A percentile compares a stretch with the other conserved stretches of the same genome.
phyloP scores from a whole-genome alignment of 805 yeast genomes.

The Lipomyces orientalis region DNA sequence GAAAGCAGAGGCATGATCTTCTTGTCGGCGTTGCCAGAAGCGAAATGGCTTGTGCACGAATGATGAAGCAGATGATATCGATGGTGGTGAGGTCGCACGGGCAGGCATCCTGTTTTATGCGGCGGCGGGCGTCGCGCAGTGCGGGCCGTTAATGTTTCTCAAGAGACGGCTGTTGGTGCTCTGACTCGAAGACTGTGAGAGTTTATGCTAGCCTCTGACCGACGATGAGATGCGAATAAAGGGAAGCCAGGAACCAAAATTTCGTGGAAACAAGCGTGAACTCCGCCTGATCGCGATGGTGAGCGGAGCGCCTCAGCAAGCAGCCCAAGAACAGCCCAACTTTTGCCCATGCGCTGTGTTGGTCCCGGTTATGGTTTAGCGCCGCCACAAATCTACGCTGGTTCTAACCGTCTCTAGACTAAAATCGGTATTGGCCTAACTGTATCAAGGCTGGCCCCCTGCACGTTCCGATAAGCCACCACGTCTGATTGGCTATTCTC shows the following conservation, averaged over 20 bases:
- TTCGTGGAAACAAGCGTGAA: background rate
- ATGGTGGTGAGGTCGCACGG: slow-evolving; percentile 36
- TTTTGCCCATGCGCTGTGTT: background rate
- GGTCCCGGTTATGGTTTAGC: background rate
- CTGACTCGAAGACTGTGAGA: background rate
- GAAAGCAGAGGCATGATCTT: slow-evolving; percentile 30
- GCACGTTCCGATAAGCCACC: background rate
- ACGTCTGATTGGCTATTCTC: background rate
- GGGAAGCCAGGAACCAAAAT: background rate
- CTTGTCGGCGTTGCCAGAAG: slow-evolving; percentile 36
- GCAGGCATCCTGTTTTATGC: slow-evolving; percentile 30
- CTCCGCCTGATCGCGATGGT: background rate
- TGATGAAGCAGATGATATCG: slow-evolving; percentile 38
- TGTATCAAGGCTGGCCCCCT: background rate
- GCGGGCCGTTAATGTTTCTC: background rate
- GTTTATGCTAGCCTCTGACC: background rate
- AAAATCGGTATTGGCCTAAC: no score
- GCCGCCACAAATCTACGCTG: background rate
- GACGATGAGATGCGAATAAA: background rate
- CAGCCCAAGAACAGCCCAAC: background rate
- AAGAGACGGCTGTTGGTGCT: background rate
- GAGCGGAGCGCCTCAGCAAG: background rate
- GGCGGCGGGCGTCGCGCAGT: slow-evolving; percentile 13
- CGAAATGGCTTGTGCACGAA: slow-evolving; percentile 37
- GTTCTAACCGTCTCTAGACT: background rate